Base-by-base conservation (phyloP, 495 filamentous ascomycete species). In the Aspergillus bridgeri region DNA sequence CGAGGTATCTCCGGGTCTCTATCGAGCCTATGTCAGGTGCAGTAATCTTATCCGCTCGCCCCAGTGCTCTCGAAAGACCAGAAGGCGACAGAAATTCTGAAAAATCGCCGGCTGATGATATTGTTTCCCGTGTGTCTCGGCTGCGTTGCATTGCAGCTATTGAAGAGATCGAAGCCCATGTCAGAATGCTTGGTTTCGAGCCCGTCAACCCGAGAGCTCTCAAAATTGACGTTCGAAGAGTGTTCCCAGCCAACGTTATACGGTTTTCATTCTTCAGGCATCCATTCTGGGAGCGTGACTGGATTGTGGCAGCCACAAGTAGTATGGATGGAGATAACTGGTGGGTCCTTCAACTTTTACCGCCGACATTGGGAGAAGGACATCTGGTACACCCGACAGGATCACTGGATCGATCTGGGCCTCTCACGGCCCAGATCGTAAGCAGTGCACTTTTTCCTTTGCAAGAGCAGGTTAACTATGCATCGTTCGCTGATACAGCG, bases 281-380 rank as follows among this genome's bases (percentile, higher is more conserved):
- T 58, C 68, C 63, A 33, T 72, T 79, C 8, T 93, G 89, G 86
- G 71, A 75, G 17, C 70, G 78, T 25, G 77, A 82, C 54, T 94
- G 89, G 89, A 79, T 85, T 59, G 70, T 89, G 47, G 81, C 85
- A 46, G 79, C 88, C 46, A 87, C 80, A 51, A 79, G 88, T 63
- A 87, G 86, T 68, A 79, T 89, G 69, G 81, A 81, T 61, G 89
- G 89, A 42, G 89, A 94, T 69, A 76, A 73, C 25, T 94, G 89
- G 86, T 92, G 86, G 82, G 71, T 92, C 54, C 69, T 88, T 33
- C 84, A 88, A 69, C 63, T 86, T 75, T 66, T 64, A 50, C 49
- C 69, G 45, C 25, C 60, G 29, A 54, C 59, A 19, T 6, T 62
- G 20, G 17, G 60, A 33, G 62, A 58, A 24, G 33, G 20, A 20